These are phyloP conservation scores for Aspergillus spinulosporus DNA, from an alignment of 2,329 filamentous ascomycete species.

Conservation along the genomic window DNA sequence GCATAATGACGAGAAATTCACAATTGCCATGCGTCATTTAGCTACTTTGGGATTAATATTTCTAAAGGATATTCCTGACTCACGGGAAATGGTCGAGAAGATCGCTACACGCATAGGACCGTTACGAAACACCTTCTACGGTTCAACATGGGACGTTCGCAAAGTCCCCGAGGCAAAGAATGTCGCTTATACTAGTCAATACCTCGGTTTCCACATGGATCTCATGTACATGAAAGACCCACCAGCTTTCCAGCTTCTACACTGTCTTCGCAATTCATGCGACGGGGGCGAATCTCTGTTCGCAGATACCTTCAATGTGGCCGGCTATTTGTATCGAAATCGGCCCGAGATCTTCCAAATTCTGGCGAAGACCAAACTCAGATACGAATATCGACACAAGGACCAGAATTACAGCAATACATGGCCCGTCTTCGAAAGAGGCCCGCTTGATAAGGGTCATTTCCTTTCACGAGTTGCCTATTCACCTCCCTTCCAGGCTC, in stretches of 20 bases:
- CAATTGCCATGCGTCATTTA: constrained; percentile 63
- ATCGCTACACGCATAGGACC: constrained; percentile 74
- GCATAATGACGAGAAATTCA: constrained; percentile 57
- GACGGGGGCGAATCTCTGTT: constrained; percentile 84
- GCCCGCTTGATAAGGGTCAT: too few relatives aligned
- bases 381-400: constrained; percentile 69
- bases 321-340: constrained; percentile 27
- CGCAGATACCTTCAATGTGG: constrained; percentile 70
- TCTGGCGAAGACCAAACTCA: constrained; percentile 50
- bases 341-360: constrained; percentile 22
- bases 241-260: constrained; percentile 81
- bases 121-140: constrained; percentile 86
- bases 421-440: constrained; percentile 21
- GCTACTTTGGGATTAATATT: constrained; percentile 72
- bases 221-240: constrained; percentile 80
- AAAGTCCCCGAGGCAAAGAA: constrained; percentile 83
- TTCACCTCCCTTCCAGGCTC: constrained; percentile 77
- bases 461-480: constrained; percentile 58
- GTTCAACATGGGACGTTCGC: constrained; percentile 83
- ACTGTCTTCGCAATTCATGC: constrained; percentile 80
- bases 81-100: constrained; percentile 63
- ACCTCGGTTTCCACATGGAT: constrained; percentile 89
- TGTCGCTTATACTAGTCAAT: constrained; percentile 81
- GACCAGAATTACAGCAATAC: constrained; percentile 62
- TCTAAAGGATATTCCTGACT: constrained; percentile 70